Evolutionary conservation across 257 asterid genomes (phyloP).

Genomic region (Gardenia jasminoides): DNA sequence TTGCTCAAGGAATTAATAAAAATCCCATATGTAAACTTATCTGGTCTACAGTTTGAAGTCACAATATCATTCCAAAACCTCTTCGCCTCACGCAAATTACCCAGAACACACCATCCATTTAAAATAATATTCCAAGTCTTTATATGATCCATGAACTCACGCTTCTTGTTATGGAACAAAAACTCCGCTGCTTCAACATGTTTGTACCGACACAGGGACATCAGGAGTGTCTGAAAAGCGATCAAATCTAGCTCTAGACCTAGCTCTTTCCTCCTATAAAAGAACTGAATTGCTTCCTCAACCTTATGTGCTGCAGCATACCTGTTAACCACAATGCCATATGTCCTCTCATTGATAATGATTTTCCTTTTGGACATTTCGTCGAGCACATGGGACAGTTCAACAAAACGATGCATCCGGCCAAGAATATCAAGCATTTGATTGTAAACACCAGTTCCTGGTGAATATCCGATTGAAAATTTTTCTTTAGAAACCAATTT

Average conservation of each 20-base stretch:
- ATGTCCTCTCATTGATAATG: conserved; percentile 47
- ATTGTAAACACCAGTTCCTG: conserved; percentile 43
- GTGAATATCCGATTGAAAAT: conserved; percentile 24
- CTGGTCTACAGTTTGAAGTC: conserved; percentile 52
- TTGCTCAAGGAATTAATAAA: conserved; percentile 65
- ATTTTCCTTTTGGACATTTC: conserved; percentile 58
- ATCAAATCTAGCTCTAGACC: conserved; percentile 52
- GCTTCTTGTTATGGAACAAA: conserved; percentile 46
- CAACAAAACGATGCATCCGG: conserved; percentile 46
- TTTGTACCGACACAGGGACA: conserved; percentile 70
- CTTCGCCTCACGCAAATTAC: conserved; percentile 73
- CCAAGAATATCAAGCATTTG: conserved; percentile 68
- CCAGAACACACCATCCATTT: conserved; percentile 81
- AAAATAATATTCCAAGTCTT: conserved; percentile 77
- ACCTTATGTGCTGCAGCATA: conserved; percentile 60
- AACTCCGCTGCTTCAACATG: conserved; percentile 77
- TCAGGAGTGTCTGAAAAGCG: conserved; percentile 73
- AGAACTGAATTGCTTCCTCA: conserved; percentile 63
- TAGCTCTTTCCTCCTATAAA: conserved; percentile 40
- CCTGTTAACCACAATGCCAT: conserved; percentile 44
- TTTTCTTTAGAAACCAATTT: conserved; percentile 36
- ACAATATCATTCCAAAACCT: conserved; percentile 76
- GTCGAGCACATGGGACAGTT: conserved; percentile 62
- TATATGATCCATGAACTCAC: conserved; percentile 44
- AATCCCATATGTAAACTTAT: conserved; percentile 58